Evolutionary conservation across 73 alveolate species (phyloP).

Genomic region (Stentor roeselii): DNA sequence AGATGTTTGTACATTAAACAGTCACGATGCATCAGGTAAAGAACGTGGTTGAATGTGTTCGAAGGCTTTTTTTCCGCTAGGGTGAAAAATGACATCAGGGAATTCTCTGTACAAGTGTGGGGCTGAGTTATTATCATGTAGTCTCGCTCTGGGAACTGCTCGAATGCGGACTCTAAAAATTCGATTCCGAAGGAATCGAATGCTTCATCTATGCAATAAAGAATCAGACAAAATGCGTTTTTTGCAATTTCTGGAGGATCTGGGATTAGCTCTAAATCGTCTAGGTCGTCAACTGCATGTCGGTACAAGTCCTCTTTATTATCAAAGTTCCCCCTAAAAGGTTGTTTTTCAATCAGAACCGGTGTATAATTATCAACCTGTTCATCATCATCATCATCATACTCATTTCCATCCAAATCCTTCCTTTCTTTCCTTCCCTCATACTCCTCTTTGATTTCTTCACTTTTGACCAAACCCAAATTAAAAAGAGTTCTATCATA

Average conservation of each 20-base stretch:
- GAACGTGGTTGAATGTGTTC: slow-evolving; percentile 92
- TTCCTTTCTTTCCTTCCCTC: slow-evolving; percentile 41
- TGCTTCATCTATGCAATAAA: slow-evolving; percentile 96
- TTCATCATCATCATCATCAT: slow-evolving; percentile 15
- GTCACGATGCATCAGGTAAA: slow-evolving; percentile 94
- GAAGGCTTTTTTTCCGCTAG: slow-evolving; percentile 83
- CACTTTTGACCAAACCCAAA: slow-evolving; percentile 50
- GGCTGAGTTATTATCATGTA: slow-evolving; percentile 95
- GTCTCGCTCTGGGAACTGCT: slow-evolving; percentile 94
- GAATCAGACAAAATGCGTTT: slow-evolving; percentile 93
- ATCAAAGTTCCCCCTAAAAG: slow-evolving; percentile 33
- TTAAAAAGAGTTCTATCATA: slow-evolving; percentile 86
- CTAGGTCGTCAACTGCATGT: slow-evolving; percentile 70
- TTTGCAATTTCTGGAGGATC: slow-evolving; percentile 94
- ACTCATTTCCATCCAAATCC: slow-evolving; percentile 38
- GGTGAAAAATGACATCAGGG: slow-evolving; percentile 82
- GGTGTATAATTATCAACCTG: not conserved
- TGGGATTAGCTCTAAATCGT: slow-evolving; percentile 89
- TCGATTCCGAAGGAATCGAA: slow-evolving; percentile 93
- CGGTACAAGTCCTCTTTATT: slow-evolving; percentile 72
- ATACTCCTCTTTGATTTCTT: slow-evolving; percentile 43
- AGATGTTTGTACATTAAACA: slow-evolving; percentile 70
- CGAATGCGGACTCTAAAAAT: slow-evolving; percentile 92
- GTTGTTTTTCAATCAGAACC: slow-evolving; percentile 32
- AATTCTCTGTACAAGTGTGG: slow-evolving; percentile 93